Evolutionary conservation across 495 filamentous ascomycete genomes (phyloP), one percentile per base, ranked within the genome.

Genomic region (Neurospora sp.): DNA sequence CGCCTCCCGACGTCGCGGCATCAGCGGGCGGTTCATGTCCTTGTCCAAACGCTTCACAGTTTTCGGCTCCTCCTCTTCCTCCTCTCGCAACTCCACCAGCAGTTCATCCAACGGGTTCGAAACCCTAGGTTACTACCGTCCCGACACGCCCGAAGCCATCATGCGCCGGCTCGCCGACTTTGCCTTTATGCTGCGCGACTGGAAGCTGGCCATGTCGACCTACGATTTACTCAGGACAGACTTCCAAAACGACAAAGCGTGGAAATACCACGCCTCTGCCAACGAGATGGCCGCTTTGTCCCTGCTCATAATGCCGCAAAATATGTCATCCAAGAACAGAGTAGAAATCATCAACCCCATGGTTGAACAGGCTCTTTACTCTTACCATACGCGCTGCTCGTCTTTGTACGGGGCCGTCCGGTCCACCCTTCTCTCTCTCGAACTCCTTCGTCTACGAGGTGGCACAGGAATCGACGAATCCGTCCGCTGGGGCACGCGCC

Each of bases 121-220:
- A 82, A 76, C 87, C 18, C 86, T 88, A 69, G 91, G 93, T 8
- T 96, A 91, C 78, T 99, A 98, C 80, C 85, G 86, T n/a, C 91
- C 91, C 8, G 93, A 96, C 70, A 82, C 89, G 0, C 89, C 93
- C 0, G 96, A 99, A 83, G 94, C 96, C 18, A 86, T 93, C 70
- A 92, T 99, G 89, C 91, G 96, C 14, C 96, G 95, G 75, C 86
- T 99, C 69, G 96, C 93, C 16, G 96, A 99, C 78, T 99, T 93
- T 81, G 90, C 94, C 7, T 96, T 98, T 76, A 96, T 98, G 92
- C 87, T 99, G 31, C 89, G 96, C 35, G 96, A 99, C 80, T 98
- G 89, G 88, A 97, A 94, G 79, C 84, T 99, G n/a, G 91, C 96
- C 61, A 88, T 94, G 75, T 92, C 89, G 9, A 94, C 91, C 0